Base-by-base conservation (phyloP, 495 filamentous ascomycete genomes). In the Schizothecium vesticola region DNA sequence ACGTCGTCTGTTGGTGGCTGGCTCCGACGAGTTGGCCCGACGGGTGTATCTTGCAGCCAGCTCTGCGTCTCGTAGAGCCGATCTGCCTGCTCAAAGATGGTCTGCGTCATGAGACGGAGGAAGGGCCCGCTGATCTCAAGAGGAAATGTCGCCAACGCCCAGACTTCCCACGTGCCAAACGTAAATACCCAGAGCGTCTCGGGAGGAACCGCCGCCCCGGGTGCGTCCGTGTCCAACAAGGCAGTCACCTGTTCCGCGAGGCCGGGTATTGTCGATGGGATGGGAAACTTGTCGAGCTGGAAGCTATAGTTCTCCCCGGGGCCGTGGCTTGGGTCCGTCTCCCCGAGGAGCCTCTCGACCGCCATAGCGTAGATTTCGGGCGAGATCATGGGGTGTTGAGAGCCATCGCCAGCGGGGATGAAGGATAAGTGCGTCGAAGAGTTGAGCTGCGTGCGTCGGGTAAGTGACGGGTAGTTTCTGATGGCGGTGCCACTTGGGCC, bases 151-250 rank as follows among this genome's bases (percentile, higher is more conserved):
- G 82, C 78, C 8, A 83, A 74, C n/a, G 78, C 68, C 76, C 81
- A 83, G 56, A 84, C 72, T 36, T 85, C 83, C 80, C 80, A 83
- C 58, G 80, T 78, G 3, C 83, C 83, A 16, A 84, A 69, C 13
- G 77, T 79, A 8, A 85, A 74, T 2, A 84, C 72, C 74, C 80
- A 84, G 11, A 85, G 65, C 0, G 79, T 84, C 61, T 84, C 80
- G 12, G 58, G 68, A 13, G 77, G 74, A 51, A 8, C 43, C 8
- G 77, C 61, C 2, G 28, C 31, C 3, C 16, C 61, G 13, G 76
- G 71, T 21, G 55, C 65, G 19, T 77, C 68, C 1, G 69, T 67
- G 11, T 76, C 55, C 55, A 84, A 73, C 64, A 82, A 85, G 5
- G 68, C 60, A 16, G 79, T 63, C 12, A 84, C 66, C 67, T 85